Base-by-base conservation (phyloP, 441 rosid species). In the Eutrema salsugineum region DNA sequence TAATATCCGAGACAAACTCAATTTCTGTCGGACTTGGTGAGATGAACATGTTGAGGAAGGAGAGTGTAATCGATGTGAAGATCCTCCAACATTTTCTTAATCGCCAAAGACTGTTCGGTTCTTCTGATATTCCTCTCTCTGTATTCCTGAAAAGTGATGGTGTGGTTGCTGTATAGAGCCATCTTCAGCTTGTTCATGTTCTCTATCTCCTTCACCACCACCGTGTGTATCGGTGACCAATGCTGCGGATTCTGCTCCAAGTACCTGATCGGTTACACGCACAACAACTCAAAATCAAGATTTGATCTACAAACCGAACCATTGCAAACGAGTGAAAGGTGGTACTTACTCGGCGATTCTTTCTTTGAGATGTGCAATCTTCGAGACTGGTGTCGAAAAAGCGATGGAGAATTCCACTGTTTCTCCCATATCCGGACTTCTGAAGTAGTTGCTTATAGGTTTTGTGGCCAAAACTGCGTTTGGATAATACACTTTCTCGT, bases 381-480 rank as follows among this genome's bases (percentile, higher is more conserved):
- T 87, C 20, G 88, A 86, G 20, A 76, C 36, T 27, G 88, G 94
- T 30, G 94, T 89, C 0, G 91, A 75, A 27, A 91, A 77, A 22
- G 90, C 85, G 62, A 87, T 65, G 4, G 80, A 77, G 78, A 91
- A 87, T 32, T 91, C 88, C 2, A 91, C 72, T 1, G 53, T 49
- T 6, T 91, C 94, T 5, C 50, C 60, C 93, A 87, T 87, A 46
- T 88, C 84, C 1, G 94, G 97, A 76, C 97, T 91, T 22, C 94
- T 82, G 48, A 85, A 83, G 82, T 75, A 87, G 67, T 88, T 88
- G 33, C 87, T 85, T 5, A 91, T 87, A 10, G 91, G 82, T 76
- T 85, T 88, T 15, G 83, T 81, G n/a, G 91, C 83, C 51, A 91
- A 75, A 68, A 84, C 73, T 10, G 83, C 71, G 57, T 91, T 89